Percentiles rank a stretch among this genome's conserved stretches.
phyloP scores from a whole-genome alignment of 2,329 filamentous ascomycete species.

The Trichoderma sp. region DNA sequence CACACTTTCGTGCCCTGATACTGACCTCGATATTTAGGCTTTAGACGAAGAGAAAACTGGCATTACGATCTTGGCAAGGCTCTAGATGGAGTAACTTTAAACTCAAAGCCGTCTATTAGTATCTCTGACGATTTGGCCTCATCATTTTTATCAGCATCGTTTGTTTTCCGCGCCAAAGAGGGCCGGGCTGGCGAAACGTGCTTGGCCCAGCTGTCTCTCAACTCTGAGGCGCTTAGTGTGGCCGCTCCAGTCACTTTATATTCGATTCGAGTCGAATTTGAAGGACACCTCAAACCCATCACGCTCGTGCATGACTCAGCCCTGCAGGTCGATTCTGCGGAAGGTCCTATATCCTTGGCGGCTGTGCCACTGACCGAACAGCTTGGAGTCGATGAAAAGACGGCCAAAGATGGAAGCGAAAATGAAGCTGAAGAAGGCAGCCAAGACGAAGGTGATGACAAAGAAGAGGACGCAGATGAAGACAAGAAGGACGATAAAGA shows the following conservation, averaged over 20 bases:
- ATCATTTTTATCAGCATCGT: constrained; percentile 60
- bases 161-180: constrained; percentile 61
- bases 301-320: constrained; percentile 50
- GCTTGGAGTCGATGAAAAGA: constrained; percentile 30
- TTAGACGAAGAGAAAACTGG: constrained; percentile 59
- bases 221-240: constrained; percentile 58
- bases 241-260: constrained; percentile 57
- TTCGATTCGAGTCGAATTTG: constrained; percentile 58
- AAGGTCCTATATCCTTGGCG: constrained; percentile 31
- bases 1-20: not conserved
- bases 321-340: constrained; percentile 16
- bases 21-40: constrained; percentile 46
- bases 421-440: constrained; percentile 6
- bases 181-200: constrained; percentile 65
- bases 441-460: constrained; percentile 4
- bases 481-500: constrained; percentile 38
- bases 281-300: constrained; percentile 61
- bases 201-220: constrained; percentile 61
- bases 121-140: constrained; percentile 55
- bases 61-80: constrained; percentile 64
- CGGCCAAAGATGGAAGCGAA: constrained; percentile 10
- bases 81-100: constrained; percentile 53
- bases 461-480: not conserved
- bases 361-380: constrained; percentile 40
- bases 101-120: constrained; percentile 53